Percentiles rank a stretch among this genome's conserved stretches.
Evolutionary conservation across 2,329 filamentous ascomycete species (phyloP).

Genomic region (Trichoderma pleuroti): DNA sequence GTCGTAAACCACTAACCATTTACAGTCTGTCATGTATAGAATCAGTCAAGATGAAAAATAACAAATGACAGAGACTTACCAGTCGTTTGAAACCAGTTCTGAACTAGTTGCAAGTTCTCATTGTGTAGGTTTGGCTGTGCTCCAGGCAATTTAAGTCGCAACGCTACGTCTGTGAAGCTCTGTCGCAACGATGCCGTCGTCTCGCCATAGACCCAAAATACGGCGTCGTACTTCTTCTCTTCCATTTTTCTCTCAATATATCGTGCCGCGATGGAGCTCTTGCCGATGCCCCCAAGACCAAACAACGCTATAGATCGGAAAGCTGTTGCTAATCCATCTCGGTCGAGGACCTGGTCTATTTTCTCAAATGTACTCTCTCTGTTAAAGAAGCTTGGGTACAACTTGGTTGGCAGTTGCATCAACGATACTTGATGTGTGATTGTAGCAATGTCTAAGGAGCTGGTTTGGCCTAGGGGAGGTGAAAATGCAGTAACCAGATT

Average conservation of each 20-base stretch:
- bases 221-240: neutral
- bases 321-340: neutral
- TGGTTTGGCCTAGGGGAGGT: neutral
- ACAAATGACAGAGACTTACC: neutral
- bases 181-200: neutral
- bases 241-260: neutral
- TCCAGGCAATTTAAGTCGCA: neutral
- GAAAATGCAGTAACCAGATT: neutral
- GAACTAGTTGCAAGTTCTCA: neutral
- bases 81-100: neutral
- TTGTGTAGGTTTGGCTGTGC: neutral
- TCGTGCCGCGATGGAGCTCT: neutral
- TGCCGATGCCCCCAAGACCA: neutral
- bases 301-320: neutral
- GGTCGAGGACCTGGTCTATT: neutral
- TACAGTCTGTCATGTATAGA: neutral
- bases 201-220: neutral
- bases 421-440: neutral
- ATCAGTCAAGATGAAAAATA: neutral
- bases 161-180: neutral
- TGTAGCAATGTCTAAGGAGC: neutral
- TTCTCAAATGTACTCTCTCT: neutral
- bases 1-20: neutral
- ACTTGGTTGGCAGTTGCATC: neutral
- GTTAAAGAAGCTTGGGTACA: neutral